Evolutionary conservation across 768 basidiomycete genomes (phyloP), one percentile per base, ranked within the genome.

Genomic region (Flagelloscypha sp.): DNA sequence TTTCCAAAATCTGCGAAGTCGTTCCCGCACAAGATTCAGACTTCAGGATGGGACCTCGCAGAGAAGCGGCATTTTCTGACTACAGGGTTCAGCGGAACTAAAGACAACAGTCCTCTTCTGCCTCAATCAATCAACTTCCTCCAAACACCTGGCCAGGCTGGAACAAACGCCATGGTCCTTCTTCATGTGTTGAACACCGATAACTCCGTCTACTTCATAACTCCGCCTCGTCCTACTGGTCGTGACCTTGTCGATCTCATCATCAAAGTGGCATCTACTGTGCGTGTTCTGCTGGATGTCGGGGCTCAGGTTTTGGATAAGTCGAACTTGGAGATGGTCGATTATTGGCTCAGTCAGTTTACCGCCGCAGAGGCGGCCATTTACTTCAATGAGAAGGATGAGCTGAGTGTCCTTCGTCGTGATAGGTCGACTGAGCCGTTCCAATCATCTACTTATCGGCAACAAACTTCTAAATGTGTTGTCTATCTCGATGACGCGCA

Each of bases 61-160:
- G 63, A 66, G 33, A 39, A 36, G 2, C 67, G 57, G 30, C 20
- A 19, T 7, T 41, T 57, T 13, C 17, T 58, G 11, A 68, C 57
- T 1, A 72, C 71, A 0, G 71, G 70, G 4, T 76, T 76, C 42
- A 74, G 70, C 33, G 74, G 73, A 7, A 76, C 74, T 1, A 76
- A 75, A 32, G 74, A 75, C 39, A 61, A 62, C 19, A 55, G 52
- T 10, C 57, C 62, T 27, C 45, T 66, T 12, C 45, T 65, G 1
- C 64, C 64, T 0, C 54, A 47, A 0, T 58, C 60, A 3, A 60
- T 63, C 25, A 45, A 40, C 2, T 67, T 68, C 33, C 31, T 42
- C 7, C 65, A 69, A 35, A 59, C 59, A 0, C 47, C 50, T 1
- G 57, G 48, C 16, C 68, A 73, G 35, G 44, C 53, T 4, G 52